Conservation (phyloP, 352 stramenopile genomes). For the Phytophthora hybrid region DNA sequence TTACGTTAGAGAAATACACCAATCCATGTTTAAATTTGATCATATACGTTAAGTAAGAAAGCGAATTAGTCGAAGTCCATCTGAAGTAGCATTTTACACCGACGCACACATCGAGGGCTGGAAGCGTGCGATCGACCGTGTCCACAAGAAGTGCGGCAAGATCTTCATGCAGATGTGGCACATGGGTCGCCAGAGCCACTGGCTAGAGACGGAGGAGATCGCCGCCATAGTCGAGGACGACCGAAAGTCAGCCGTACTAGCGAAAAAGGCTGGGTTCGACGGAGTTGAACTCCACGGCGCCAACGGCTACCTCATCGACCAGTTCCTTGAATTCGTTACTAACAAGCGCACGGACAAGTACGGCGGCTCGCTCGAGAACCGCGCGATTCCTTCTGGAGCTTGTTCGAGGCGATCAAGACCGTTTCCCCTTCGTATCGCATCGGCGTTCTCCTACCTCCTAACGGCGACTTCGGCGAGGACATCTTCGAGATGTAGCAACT, state of each 20-base stretch:
- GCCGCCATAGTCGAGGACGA: conserved; percentile 66
- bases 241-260: conserved; percentile 48
- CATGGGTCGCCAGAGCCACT: conserved; percentile 68
- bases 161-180: conserved; percentile 91
- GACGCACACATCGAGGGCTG: conserved; percentile 53
- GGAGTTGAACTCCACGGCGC: conserved; percentile 72
- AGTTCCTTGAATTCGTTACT: conserved; percentile 75
- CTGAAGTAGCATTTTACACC: conserved; percentile 25
- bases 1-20: no score
- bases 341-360: conserved; percentile 85
- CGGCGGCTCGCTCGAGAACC: conserved; percentile 37
- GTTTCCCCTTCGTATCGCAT: conserved; percentile 34
- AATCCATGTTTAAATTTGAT: no score
- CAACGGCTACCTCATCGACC: conserved; percentile 93
- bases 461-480: conserved; percentile 40
- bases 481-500: conserved; percentile 52
- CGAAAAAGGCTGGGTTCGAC: conserved; percentile 74
- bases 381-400: conserved; percentile 70
- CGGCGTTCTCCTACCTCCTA: conserved; percentile 40
- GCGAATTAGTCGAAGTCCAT: no score
- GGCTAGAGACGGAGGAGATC: conserved; percentile 79
- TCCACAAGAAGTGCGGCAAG: conserved; percentile 80
- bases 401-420: conserved; percentile 57
- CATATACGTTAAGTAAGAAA: no score
- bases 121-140: conserved; percentile 66